Percentiles rank a stretch among this genome's conserved stretches.
Conservation (phyloP, 169 alveolate species). For the Cystoisospora suis region DNA sequence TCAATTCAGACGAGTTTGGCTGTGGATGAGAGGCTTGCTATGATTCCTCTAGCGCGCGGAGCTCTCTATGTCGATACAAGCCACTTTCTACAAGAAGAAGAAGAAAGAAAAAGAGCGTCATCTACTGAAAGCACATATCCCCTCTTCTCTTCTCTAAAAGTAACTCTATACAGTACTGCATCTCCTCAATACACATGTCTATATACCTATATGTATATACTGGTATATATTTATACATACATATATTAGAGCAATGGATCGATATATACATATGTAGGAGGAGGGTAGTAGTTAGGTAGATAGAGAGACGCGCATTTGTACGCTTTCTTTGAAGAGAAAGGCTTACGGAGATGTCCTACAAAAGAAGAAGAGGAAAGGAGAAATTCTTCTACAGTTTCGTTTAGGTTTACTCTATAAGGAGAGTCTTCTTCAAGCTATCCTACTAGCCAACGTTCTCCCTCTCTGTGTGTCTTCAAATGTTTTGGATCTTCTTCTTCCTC, state of each 20-base stretch:
- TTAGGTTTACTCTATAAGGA: too few relatives aligned
- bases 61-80: neutral
- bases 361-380: too few relatives aligned
- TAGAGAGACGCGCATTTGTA: too few relatives aligned
- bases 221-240: neutral
- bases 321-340: too few relatives aligned
- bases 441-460: too few relatives aligned
- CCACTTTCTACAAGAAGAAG: neutral
- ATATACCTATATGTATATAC: neutral
- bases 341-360: too few relatives aligned
- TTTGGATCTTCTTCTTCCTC: too few relatives aligned
- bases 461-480: too few relatives aligned
- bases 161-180: neutral
- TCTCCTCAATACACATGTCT: neutral
- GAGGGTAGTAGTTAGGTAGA: too few relatives aligned
- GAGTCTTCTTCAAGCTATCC: too few relatives aligned
- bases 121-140: neutral
- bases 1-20: slow-evolving; percentile 55
- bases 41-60: slow-evolving; percentile 47
- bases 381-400: too few relatives aligned
- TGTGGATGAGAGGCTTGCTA: slow-evolving; percentile 59
- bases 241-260: neutral
- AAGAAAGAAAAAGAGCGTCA: neutral
- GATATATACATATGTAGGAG: too few relatives aligned
- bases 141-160: neutral